Evolutionary conservation across 2,329 filamentous ascomycete genomes (phyloP).

Genomic region (Aspergillus aculeatus): DNA sequence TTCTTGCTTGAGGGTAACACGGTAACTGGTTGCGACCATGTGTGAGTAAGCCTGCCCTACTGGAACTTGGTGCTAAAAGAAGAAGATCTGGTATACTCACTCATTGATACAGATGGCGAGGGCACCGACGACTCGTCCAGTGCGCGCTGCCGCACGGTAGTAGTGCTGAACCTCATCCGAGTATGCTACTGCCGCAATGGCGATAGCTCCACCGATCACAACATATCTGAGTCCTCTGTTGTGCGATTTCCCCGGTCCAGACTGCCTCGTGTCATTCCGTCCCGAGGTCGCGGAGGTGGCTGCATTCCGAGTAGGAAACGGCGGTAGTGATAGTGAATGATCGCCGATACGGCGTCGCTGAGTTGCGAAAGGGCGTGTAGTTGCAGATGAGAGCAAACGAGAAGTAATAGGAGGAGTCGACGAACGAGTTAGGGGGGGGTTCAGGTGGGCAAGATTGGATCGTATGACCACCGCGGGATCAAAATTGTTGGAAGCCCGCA

Average conservation of each 20-base stretch:
- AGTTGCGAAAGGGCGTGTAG: neutral
- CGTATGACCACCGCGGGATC: conserved; percentile 30
- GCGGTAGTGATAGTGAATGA: neutral
- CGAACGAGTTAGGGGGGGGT: conserved; percentile 6
- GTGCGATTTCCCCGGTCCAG: conserved; percentile 15
- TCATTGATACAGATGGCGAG: conserved; percentile 84
- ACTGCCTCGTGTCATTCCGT: conserved; percentile 12
- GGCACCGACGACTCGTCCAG: conserved; percentile 72
- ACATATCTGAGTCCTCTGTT: conserved; percentile 34
- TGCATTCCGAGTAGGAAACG: neutral
- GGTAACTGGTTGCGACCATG: conserved; percentile 63
- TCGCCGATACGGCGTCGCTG: neutral
- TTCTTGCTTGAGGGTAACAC: conserved; percentile 72
- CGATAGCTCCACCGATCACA: conserved; percentile 37
- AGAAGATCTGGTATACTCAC: conserved; percentile 52
- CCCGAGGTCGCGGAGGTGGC: conserved; percentile 3
- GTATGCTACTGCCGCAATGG: conserved; percentile 49
- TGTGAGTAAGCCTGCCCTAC: conserved; percentile 8
- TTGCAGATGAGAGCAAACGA: neutral
- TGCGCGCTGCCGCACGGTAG: conserved; percentile 73
- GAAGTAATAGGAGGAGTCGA: neutral
- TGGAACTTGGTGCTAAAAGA: neutral
- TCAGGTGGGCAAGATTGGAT: conserved; percentile 19
- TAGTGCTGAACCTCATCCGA: conserved; percentile 70
- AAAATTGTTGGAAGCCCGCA: conserved; percentile 32